Evolutionary conservation across 192 early-diverging fungal species (phyloP).

Genomic region (Coemansia sp.): DNA sequence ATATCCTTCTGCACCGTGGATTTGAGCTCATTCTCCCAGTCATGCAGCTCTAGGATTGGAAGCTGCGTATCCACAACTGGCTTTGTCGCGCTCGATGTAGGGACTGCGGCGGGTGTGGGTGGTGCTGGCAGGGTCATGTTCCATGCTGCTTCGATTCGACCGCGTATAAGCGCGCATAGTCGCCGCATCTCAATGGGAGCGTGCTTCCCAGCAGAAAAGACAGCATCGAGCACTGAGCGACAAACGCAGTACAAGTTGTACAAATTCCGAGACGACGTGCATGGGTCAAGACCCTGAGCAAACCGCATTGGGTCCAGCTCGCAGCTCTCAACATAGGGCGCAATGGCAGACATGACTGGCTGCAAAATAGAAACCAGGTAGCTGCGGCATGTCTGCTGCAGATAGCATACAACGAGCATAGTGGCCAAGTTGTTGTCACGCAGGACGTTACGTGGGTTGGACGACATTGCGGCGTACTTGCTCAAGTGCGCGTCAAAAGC

Average conservation of each 20-base stretch:
- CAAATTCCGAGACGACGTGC: slow-evolving; percentile 36
- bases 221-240: slow-evolving; percentile 50
- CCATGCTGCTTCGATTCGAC: slow-evolving; percentile 47
- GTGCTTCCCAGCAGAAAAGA: slow-evolving; percentile 51
- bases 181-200: slow-evolving; percentile 49
- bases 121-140: slow-evolving; percentile 17
- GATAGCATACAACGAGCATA: slow-evolving; percentile 55
- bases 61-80: slow-evolving; percentile 15
- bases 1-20: slow-evolving; percentile 44
- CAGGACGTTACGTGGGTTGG: slow-evolving; percentile 40
- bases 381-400: slow-evolving; percentile 50
- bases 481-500: slow-evolving; percentile 45
- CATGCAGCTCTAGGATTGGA: slow-evolving; percentile 47
- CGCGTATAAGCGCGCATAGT: slow-evolving; percentile 52
- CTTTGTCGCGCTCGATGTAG: background rate
- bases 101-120: slow-evolving; percentile 12
- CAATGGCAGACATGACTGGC: slow-evolving; percentile 49
- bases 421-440: slow-evolving; percentile 56
- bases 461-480: slow-evolving; percentile 29
- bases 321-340: slow-evolving; percentile 50
- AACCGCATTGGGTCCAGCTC: slow-evolving; percentile 56
- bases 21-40: slow-evolving; percentile 49
- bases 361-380: slow-evolving; percentile 55
- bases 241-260: slow-evolving; percentile 56
- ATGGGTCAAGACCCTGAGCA: slow-evolving; percentile 18